Percentiles rank a stretch among this genome's conserved stretches.
These are phyloP conservation scores for Amanita muscaria DNA, from an alignment of 768 basidiomycete genomes.

Conservation along the genomic window DNA sequence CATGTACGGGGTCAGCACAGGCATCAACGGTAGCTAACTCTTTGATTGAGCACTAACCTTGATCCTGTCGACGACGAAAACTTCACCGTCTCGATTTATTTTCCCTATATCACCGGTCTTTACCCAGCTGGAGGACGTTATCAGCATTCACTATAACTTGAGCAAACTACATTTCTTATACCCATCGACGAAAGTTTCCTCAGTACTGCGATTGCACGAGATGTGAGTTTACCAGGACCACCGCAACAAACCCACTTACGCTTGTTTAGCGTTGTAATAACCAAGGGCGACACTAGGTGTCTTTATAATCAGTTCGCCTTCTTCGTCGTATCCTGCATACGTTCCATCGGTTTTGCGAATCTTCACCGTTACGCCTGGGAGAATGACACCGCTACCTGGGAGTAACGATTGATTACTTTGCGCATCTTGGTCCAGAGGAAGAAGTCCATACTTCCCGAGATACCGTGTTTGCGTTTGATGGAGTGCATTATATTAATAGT, in stretches of 20 bases:
- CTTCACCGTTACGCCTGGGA: constrained; percentile 48
- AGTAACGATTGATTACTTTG: neutral
- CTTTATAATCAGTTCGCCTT: constrained; percentile 51
- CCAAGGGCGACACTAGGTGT: constrained; percentile 46
- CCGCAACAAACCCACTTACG: too few relatives aligned
- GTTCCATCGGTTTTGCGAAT: constrained; percentile 53
- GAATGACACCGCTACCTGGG: constrained; percentile 40
- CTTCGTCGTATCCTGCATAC: constrained; percentile 43
- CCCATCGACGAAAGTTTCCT: constrained; percentile 63
- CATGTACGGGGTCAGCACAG: neutral
- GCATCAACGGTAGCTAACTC: neutral
- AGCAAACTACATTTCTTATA: constrained; percentile 20
- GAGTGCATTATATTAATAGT: constrained; percentile 45
- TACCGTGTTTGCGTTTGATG: constrained; percentile 36
- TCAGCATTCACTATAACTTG: neutral
- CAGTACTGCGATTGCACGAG: constrained; percentile 54
- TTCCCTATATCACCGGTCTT: constrained; percentile 59
- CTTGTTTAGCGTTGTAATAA: constrained; percentile 50
- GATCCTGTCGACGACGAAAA: constrained; percentile 55
- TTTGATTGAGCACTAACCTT: constrained; percentile 33
- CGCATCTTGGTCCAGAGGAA: constrained; percentile 15
- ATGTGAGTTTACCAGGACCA: too few relatives aligned
- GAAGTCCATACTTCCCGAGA: too few relatives aligned
- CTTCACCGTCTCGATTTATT: constrained; percentile 43
- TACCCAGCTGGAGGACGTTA: constrained; percentile 39